Evolutionary conservation across 495 filamentous ascomycete genomes (phyloP).

Genomic region (Aspergillus taichungensis): DNA sequence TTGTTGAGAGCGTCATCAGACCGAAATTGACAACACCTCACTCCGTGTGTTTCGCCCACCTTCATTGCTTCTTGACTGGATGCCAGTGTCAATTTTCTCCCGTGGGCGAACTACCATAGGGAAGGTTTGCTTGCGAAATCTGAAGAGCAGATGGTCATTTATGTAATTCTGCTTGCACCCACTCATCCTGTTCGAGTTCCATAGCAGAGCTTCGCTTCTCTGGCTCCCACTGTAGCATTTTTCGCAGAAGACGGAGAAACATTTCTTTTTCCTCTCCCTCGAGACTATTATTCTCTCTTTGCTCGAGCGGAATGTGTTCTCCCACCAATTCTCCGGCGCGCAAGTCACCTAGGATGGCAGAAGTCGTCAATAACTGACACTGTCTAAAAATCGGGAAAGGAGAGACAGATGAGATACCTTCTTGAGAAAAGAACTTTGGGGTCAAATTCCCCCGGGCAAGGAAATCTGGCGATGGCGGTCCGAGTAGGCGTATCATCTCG

Average conservation of each 20-base stretch:
- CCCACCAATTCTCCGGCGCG: constrained; percentile 1
- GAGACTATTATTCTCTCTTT: neutral
- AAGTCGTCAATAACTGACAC: too few species aligned
- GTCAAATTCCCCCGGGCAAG: constrained; percentile 17
- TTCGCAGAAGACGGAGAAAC: constrained; percentile 29
- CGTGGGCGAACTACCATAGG: too few species aligned
- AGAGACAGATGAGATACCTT: constrained; percentile 9
- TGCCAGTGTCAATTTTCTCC: too few species aligned
- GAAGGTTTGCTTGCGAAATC: neutral
- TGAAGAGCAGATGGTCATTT: too few species aligned
- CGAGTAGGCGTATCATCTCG: constrained; percentile 33
- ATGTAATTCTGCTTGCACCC: constrained; percentile 4
- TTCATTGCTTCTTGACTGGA: too few species aligned
- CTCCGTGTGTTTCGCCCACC: too few species aligned
- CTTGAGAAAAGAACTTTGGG: constrained; percentile 8
- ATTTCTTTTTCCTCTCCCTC: constrained; percentile 16
- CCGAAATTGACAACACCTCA: too few species aligned
- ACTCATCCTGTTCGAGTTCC: constrained; percentile 19
- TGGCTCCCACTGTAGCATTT: constrained; percentile 29
- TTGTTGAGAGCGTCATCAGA: too few species aligned
- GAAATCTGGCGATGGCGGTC: constrained; percentile 28
- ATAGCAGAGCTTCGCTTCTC: constrained; percentile 16
- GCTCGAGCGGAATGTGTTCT: constrained; percentile 20
- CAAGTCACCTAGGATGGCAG: constrained; percentile 13
- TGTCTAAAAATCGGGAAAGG: neutral